phyloP scores from a whole-genome alignment of 2,329 filamentous ascomycete genomes.

The Colletotrichum scovillei region DNA sequence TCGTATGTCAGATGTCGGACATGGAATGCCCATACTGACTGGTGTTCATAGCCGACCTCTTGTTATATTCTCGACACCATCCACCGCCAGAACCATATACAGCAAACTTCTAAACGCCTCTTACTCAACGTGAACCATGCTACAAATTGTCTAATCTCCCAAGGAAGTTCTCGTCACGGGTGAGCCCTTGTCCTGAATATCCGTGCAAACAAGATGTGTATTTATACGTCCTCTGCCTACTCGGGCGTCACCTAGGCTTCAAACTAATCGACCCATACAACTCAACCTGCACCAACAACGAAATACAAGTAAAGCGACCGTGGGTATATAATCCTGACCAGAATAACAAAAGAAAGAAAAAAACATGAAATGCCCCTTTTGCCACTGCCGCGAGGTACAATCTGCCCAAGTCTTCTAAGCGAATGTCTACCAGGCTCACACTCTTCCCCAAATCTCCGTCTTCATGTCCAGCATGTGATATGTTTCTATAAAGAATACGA shows the following conservation, averaged over 20 bases:
- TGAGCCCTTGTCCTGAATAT: too few species aligned
- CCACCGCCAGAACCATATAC: too few species aligned
- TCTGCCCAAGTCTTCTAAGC: neutral
- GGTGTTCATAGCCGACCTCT: too few species aligned
- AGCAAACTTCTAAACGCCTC: too few species aligned
- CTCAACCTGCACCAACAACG: neutral
- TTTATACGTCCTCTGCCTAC: neutral
- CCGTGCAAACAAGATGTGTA: too few species aligned
- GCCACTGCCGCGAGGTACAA: neutral
- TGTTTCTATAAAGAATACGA: neutral
- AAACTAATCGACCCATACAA: neutral
- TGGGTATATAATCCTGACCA: constrained; percentile 13
- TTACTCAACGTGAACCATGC: too few species aligned
- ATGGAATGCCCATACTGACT: too few species aligned
- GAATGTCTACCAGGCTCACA: neutral
- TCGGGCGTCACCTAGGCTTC: neutral
- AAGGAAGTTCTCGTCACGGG: too few species aligned
- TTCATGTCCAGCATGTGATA: neutral
- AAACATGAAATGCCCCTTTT: neutral
- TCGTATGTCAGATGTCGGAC: too few species aligned
- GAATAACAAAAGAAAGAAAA: neutral
- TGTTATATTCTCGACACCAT: too few species aligned
- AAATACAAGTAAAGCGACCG: constrained; percentile 1
- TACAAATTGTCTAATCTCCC: too few species aligned
- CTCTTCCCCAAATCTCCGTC: neutral